Conservation (phyloP, 441 rosid species). For the Aquilaria agallochum region DNA sequence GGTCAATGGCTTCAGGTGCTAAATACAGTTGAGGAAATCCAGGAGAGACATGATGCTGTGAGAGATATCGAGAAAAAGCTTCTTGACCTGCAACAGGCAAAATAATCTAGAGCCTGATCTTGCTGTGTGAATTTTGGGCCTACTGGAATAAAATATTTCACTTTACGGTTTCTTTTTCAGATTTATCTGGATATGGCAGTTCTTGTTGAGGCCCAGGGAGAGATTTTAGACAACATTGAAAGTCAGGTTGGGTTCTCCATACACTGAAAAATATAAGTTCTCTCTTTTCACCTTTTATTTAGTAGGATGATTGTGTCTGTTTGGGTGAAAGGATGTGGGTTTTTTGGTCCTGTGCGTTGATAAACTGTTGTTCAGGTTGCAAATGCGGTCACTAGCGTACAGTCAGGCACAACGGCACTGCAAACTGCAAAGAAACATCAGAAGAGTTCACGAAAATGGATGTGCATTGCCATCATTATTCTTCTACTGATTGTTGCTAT, state of each 20-base stretch:
- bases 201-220: conserved; percentile 51
- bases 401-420: conserved; percentile 35
- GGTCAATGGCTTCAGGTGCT: conserved; percentile 43
- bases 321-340: conserved; percentile 4
- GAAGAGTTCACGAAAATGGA: conserved; percentile 38
- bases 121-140: too few relatives aligned
- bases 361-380: conserved; percentile 27
- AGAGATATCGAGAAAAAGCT: conserved; percentile 89
- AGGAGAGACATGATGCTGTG: conserved; percentile 94
- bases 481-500: conserved; percentile 33
- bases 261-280: neutral
- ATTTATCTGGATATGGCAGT: conserved; percentile 53
- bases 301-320: neutral
- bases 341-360: conserved; percentile 14
- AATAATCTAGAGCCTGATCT: too few relatives aligned
- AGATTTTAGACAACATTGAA: conserved; percentile 46
- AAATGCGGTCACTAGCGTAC: conserved; percentile 34
- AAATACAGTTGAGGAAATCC: conserved; percentile 86
- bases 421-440: conserved; percentile 33
- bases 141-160: too few relatives aligned
- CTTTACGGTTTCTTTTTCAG: conserved; percentile 16
- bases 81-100: conserved; percentile 88
- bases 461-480: conserved; percentile 40
- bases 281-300: neutral
- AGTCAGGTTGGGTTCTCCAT: conserved; percentile 35